phyloP scores from a whole-genome alignment of 1,284 basidiomycete species.

The Melampsora larici-populina region DNA sequence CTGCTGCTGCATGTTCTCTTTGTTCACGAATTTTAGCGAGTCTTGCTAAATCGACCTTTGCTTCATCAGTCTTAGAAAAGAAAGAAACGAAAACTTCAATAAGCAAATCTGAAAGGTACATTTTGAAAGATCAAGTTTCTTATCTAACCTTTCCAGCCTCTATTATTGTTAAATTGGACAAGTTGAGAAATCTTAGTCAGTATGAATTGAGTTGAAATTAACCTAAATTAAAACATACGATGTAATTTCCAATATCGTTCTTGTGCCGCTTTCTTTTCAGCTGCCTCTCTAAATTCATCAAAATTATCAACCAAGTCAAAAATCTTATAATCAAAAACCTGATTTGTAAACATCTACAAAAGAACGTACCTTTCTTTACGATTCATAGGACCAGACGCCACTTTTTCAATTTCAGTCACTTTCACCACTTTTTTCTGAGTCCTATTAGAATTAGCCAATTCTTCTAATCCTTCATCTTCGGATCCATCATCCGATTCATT shows the following conservation, averaged over 20 bases:
- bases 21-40: slow-evolving; percentile 80
- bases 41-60: slow-evolving; percentile 77
- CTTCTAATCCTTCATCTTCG: slow-evolving; percentile 60
- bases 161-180: slow-evolving; percentile 24
- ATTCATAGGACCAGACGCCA: slow-evolving; percentile 50
- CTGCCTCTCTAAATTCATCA: slow-evolving; percentile 67
- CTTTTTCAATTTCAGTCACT: slow-evolving; percentile 45
- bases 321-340: background rate
- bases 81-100: background rate
- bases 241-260: slow-evolving; percentile 64
- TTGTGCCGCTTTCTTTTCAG: slow-evolving; percentile 81
- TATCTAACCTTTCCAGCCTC: slow-evolving; percentile 31
- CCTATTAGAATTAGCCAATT: slow-evolving; percentile 51
- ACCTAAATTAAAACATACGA: slow-evolving; percentile 65
- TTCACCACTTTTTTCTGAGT: slow-evolving; percentile 44
- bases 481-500: slow-evolving; percentile 53
- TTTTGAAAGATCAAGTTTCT: background rate
- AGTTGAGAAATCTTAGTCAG: slow-evolving; percentile 4
- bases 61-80: slow-evolving; percentile 68
- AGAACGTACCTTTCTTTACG: slow-evolving; percentile 65
- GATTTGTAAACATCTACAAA: background rate
- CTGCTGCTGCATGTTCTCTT: slow-evolving; percentile 76
- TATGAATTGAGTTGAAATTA: background rate
- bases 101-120: background rate
- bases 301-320: background rate